Conservation (phyloP, 768 basidiomycete species). For the Kwoniella mangroviensis region DNA sequence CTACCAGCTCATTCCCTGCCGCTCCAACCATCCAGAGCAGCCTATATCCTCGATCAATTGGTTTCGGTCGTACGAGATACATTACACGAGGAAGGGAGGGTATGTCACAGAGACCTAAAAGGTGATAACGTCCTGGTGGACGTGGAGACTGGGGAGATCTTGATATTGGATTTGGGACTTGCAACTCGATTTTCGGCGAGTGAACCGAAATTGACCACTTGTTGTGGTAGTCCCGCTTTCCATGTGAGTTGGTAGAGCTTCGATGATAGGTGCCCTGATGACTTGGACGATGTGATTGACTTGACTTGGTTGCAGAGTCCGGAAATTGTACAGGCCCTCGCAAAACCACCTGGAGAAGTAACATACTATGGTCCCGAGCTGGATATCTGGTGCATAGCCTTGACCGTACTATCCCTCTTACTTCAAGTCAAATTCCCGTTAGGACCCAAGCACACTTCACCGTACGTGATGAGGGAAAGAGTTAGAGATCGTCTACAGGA, state of each 20-base stretch:
- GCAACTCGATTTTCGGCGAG: constrained; percentile 59
- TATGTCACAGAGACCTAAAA: constrained; percentile 58
- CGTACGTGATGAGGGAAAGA: constrained; percentile 54
- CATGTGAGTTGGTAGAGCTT: constrained; percentile 30
- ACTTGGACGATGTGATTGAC: no score
- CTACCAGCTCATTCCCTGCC: constrained; percentile 41
- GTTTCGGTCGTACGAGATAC: constrained; percentile 57
- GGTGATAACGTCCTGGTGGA: constrained; percentile 54
- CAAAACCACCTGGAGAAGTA: constrained; percentile 56
- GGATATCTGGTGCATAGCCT: constrained; percentile 61
- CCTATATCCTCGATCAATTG: constrained; percentile 59
- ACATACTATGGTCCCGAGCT: constrained; percentile 61
- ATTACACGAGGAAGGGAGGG: constrained; percentile 55
- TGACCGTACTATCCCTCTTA: constrained; percentile 59
- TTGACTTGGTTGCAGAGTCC: constrained; percentile 49
- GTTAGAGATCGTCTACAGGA: constrained; percentile 56
- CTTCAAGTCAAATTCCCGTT: constrained; percentile 58
- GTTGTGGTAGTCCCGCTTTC: constrained; percentile 59
- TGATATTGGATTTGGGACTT: constrained; percentile 60
- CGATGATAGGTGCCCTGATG: no score
- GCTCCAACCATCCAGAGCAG: constrained; percentile 42
- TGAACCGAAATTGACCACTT: constrained; percentile 60
- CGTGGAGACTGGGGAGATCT: constrained; percentile 55
- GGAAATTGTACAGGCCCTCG: constrained; percentile 58
- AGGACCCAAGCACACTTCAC: constrained; percentile 57